These are phyloP conservation scores for Cenchrus americanus DNA, from an alignment of 176 grass and related monocot genomes.

Conservation along the genomic window DNA sequence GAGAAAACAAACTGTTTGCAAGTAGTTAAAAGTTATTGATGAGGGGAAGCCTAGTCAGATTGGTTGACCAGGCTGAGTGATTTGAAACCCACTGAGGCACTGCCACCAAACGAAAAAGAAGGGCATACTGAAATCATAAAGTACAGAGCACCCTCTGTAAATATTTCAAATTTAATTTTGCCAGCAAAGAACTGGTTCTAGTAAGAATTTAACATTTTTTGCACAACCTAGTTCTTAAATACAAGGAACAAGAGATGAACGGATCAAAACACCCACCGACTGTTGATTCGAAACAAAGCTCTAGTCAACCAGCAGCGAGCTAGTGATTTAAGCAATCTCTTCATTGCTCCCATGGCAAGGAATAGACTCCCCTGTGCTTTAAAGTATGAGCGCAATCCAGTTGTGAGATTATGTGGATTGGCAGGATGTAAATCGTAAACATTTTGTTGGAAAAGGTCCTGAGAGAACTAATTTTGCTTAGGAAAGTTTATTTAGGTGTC, in stretches of 20 bases:
- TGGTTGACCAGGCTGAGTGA: constrained; percentile 34
- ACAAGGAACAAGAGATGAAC: neutral
- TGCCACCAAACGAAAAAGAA: neutral
- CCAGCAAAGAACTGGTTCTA: neutral
- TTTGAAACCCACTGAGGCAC: neutral
- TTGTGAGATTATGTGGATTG: constrained; percentile 2
- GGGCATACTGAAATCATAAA: neutral
- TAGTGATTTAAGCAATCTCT: constrained; percentile 28
- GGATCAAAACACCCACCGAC: neutral
- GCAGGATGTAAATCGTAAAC: neutral
- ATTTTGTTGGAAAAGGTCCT: neutral
- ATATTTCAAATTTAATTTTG: neutral
- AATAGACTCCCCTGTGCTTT: constrained; percentile 25
- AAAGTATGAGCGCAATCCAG: constrained; percentile 8
- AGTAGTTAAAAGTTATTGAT: constrained; percentile 30
- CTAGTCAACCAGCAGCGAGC: constrained; percentile 29
- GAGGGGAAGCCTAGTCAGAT: constrained; percentile 29
- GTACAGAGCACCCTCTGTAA: neutral
- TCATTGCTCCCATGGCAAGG: constrained; percentile 26
- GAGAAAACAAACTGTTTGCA: constrained; percentile 29
- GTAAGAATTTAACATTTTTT: neutral
- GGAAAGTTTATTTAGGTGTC: constrained; percentile 38
- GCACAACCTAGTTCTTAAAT: neutral
- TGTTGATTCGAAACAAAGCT: neutral
- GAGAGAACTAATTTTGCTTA: neutral